These are phyloP conservation scores for Aquilaria yunnanensis DNA, from an alignment of 345 rosid genomes.

Conservation along the genomic window DNA sequence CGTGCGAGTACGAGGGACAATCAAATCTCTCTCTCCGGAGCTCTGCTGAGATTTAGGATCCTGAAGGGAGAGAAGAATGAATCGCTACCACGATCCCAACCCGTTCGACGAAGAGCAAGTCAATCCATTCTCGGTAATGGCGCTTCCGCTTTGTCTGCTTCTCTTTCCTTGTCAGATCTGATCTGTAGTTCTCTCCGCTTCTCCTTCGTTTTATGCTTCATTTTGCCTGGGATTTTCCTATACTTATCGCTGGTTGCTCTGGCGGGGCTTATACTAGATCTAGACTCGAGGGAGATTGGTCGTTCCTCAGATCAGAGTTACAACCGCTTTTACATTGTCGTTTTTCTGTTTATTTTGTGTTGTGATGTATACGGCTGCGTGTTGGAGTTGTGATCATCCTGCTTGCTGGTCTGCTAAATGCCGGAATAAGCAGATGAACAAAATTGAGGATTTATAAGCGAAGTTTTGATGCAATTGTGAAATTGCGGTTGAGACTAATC, in stretches of 20 bases:
- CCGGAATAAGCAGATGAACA: too few species aligned
- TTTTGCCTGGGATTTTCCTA: not conserved
- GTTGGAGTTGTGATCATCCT: too few species aligned
- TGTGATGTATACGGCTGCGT: not conserved
- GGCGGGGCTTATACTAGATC: not conserved
- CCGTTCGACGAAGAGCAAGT: constrained; percentile 93
- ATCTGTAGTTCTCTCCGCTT: constrained; percentile 1
- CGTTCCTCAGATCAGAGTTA: too few species aligned
- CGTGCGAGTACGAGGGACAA: too few species aligned
- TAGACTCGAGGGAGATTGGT: not conserved
- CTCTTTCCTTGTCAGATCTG: constrained; percentile 26
- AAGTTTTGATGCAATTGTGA: too few species aligned
- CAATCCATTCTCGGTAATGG: constrained; percentile 90
- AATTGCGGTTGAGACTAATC: too few species aligned
- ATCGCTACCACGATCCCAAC: constrained; percentile 84
- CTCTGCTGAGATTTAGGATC: constrained; percentile 30
- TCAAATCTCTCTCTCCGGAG: not conserved
- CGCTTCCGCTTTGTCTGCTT: not conserved
- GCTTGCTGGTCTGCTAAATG: too few species aligned
- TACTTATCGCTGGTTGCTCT: constrained; percentile 3
- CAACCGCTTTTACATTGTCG: too few species aligned
- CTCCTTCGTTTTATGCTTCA: not conserved
- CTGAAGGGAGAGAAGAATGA: constrained; percentile 34
- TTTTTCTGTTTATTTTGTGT: constrained; percentile 6
- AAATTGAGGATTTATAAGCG: too few species aligned